Evolutionary conservation across 2,329 filamentous ascomycete species (phyloP), one percentile per base, ranked within the genome.

Genomic region (Fonsecaea multimorphosa): DNA sequence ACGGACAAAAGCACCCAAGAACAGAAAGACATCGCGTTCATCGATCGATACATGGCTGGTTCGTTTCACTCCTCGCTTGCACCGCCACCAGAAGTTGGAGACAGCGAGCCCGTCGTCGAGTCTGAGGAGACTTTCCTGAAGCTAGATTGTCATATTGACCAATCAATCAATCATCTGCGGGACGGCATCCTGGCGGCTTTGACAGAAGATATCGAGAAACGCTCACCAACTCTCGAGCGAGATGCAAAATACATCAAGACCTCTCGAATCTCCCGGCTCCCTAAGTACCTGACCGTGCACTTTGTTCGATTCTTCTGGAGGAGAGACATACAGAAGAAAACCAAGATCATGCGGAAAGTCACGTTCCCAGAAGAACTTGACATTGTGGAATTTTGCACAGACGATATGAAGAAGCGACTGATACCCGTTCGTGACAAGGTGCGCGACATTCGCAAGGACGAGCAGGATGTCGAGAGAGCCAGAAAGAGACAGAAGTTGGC

Each of bases 251-350:
- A 97, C 79, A 97, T 93, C 57, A 97, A 97, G 80, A 91, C 86
- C 2, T 95, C 92, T n/a, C 88, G 89, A 75, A 96, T 99, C 73
- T 87, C 93, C 11, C 89, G 94, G 22, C 83, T 97, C 56, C 95
- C 95, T 19, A 96, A 97, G 78, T 97, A 99, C 77, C 85, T 99
- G 52, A 95, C 95, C 0, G 92, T 99, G 3, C 95, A 99, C 79
- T 97, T 99, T 77, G 91, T 99, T 63, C 92, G 95, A 70, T 99
- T 99, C 82, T 97, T 94, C 82, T 99, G 95, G 95, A 94, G 96
- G 76, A 88, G 90, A 54, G 92, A 96, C 72, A 93, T 92, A 2
- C 90, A 96, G 79, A 98, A 98, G 83, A 99, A 99, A 84, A 93
- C 94, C 71, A 99, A 99, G 85, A 99, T 99, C 73, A 94, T 99